These are phyloP conservation scores for Aristolochia californica DNA, from an alignment of 164 flowering plant species.

Conservation along the genomic window DNA sequence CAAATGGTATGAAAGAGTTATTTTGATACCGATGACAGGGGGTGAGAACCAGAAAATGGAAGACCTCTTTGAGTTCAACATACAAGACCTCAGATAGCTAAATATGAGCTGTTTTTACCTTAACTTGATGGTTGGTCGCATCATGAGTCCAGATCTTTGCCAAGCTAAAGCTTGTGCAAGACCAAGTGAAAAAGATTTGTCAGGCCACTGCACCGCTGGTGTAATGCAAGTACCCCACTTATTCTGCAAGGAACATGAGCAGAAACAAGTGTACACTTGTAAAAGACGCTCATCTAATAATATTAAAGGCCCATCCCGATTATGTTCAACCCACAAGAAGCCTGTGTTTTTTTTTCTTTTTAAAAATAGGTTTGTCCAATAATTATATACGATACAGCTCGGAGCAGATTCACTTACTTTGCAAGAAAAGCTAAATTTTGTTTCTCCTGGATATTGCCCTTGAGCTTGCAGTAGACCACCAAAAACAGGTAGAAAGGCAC, in stretches of 20 bases:
- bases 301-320: neutral
- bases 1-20: neutral
- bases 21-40: neutral
- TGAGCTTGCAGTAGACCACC: slow-evolving; percentile 97
- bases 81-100: too few relatives aligned
- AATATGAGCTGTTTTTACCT: slow-evolving; percentile 35
- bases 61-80: too few relatives aligned
- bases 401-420: slow-evolving; percentile 40
- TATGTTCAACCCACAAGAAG: neutral
- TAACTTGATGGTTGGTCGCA: slow-evolving; percentile 68
- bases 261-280: neutral
- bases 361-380: too few relatives aligned
- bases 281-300: neutral
- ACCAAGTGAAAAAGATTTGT: slow-evolving; percentile 71
- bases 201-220: slow-evolving; percentile 84
- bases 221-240: slow-evolving; percentile 88
- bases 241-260: slow-evolving; percentile 34
- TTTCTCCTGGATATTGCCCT: slow-evolving; percentile 95
- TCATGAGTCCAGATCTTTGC: slow-evolving; percentile 85
- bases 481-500: slow-evolving; percentile 72
- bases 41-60: neutral
- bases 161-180: slow-evolving; percentile 83
- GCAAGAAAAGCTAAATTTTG: slow-evolving; percentile 76
- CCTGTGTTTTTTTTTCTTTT: too few relatives aligned
- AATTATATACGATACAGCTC: neutral